phyloP scores from a whole-genome alignment of 2,329 filamentous ascomycete genomes.

The Talaromyces sp. region DNA sequence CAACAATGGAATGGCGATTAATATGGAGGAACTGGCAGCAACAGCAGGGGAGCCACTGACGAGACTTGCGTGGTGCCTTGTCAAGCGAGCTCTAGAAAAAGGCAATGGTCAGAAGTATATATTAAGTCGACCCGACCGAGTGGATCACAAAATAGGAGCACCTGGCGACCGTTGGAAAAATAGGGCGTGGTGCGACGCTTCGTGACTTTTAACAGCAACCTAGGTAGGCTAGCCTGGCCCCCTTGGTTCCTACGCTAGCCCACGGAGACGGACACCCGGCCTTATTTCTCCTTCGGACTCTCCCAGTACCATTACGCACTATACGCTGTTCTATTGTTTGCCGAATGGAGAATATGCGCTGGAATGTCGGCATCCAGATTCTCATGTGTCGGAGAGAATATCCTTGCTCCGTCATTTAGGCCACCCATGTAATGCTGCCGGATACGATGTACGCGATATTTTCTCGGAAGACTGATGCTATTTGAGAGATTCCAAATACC shows the following conservation, averaged over 20 bases:
- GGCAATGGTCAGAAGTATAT: background rate
- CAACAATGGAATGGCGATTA: background rate
- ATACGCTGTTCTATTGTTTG: background rate
- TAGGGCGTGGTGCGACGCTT: slow-evolving; percentile 8
- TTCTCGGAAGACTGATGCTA: background rate
- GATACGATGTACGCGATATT: background rate
- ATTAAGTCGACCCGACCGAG: slow-evolving; percentile 28
- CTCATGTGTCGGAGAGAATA: background rate
- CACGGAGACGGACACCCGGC: background rate
- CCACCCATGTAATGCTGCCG: background rate
- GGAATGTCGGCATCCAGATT: background rate
- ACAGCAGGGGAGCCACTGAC: background rate
- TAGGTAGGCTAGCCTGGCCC: background rate
- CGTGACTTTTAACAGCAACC: background rate
- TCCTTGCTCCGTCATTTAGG: background rate
- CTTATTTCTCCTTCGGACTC: background rate
- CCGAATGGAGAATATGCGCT: background rate
- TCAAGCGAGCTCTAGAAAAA: background rate
- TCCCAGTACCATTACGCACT: background rate
- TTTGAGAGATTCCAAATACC: background rate
- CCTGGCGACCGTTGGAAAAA: slow-evolving; percentile 4
- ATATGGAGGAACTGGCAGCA: background rate
- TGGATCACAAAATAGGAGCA: slow-evolving; percentile 34
- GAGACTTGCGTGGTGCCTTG: background rate
- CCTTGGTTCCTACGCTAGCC: background rate